Evolutionary conservation across 176 grass and related monocot species (phyloP).

Genomic region (Avena sativa): DNA sequence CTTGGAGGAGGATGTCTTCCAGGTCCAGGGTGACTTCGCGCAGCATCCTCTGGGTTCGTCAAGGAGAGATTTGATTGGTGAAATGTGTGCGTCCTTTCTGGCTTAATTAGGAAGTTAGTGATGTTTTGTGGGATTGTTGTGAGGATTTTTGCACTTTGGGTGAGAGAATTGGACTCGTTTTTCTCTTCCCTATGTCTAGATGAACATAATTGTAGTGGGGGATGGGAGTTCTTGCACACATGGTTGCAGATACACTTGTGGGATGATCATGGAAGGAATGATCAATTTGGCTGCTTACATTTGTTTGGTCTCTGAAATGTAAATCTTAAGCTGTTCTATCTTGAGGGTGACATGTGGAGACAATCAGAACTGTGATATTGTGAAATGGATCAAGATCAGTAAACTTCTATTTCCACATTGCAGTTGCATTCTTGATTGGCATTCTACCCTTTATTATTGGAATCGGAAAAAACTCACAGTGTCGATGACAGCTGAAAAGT

Average conservation of each 20-base stretch:
- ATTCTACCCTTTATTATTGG: background rate
- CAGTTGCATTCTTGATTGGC: background rate
- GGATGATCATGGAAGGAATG: slow-evolving; percentile 25
- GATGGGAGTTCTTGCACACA: slow-evolving; percentile 21
- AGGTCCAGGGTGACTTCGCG: slow-evolving; percentile 33
- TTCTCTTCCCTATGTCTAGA: background rate
- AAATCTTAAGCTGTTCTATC: background rate
- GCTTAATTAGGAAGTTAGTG: background rate
- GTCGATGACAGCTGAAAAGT: background rate
- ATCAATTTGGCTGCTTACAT: slow-evolving; percentile 26
- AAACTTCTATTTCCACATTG: background rate
- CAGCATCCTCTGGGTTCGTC: slow-evolving; percentile 48
- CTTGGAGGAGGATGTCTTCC: slow-evolving; percentile 64
- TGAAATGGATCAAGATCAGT: background rate
- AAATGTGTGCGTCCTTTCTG: slow-evolving; percentile 43
- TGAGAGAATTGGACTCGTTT: background rate
- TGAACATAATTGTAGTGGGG: background rate
- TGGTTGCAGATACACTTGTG: slow-evolving; percentile 5
- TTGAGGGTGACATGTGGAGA: background rate
- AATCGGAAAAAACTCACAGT: background rate
- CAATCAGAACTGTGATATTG: background rate
- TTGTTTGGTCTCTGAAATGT: slow-evolving; percentile 14
- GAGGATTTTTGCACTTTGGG: slow-evolving; percentile 36
- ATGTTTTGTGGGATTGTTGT: background rate
- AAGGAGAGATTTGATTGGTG: slow-evolving; percentile 51